phyloP scores from a whole-genome alignment of 169 alveolate species.

The Nephromyces sp. region DNA sequence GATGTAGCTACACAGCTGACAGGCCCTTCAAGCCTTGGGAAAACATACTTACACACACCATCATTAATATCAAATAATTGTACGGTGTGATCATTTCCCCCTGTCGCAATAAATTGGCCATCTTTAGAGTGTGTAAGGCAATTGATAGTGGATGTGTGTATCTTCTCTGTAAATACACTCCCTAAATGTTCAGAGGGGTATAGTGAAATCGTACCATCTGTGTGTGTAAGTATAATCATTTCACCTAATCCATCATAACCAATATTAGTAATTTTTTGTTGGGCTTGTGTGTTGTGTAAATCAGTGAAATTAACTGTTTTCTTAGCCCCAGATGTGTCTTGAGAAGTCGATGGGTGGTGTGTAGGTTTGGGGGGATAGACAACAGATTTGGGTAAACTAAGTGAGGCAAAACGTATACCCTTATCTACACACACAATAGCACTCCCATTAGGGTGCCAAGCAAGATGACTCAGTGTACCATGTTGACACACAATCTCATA shows the following conservation, averaged over 20 bases:
- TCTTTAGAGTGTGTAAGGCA: neutral
- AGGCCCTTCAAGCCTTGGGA: neutral
- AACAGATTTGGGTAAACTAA: neutral
- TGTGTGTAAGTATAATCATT: neutral
- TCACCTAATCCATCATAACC: neutral
- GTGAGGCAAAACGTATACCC: neutral
- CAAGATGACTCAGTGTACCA: too few species aligned
- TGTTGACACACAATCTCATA: neutral
- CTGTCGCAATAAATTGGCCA: neutral
- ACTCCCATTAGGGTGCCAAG: neutral
- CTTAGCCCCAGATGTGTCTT: neutral
- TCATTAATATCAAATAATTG: neutral
- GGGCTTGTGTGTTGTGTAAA: neutral
- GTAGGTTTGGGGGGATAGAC: too few species aligned
- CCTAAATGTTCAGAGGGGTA: neutral
- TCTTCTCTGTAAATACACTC: neutral
- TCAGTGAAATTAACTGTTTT: neutral
- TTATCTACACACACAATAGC: neutral
- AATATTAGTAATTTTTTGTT: neutral
- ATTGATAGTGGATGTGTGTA: neutral
- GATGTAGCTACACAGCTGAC: neutral
- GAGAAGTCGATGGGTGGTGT: neutral
- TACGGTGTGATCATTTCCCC: neutral
- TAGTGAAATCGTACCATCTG: neutral
- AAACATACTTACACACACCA: neutral